Conservation (phyloP, 805 yeast species). For the Cephaloascus fragrans region DNA sequence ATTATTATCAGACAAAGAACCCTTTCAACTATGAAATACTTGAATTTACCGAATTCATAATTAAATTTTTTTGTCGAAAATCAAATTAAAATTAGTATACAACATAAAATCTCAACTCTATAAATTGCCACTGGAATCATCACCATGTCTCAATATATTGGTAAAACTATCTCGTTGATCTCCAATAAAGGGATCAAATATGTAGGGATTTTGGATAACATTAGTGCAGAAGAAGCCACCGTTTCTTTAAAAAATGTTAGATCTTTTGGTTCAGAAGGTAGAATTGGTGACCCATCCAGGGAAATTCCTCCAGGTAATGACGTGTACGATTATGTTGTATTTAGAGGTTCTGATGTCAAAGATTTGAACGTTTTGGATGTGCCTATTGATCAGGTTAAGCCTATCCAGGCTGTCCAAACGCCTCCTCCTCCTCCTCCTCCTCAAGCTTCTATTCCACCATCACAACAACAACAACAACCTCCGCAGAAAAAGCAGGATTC, state of each 20-base stretch:
- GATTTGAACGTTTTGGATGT: constrained; percentile 78
- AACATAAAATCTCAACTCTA: too few relatives aligned
- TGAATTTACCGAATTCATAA: too few relatives aligned
- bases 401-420: constrained; percentile 26
- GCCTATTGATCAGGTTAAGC: constrained; percentile 53
- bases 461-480: constrained; percentile 6
- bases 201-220: constrained; percentile 79
- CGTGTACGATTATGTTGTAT: constrained; percentile 67
- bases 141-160: constrained; percentile 84
- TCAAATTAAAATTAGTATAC: too few relatives aligned
- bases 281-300: constrained; percentile 58
- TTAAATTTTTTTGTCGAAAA: too few relatives aligned
- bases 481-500: constrained; percentile 8
- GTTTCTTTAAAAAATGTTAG: constrained; percentile 75
- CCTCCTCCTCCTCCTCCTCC: not conserved
- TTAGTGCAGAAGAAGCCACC: constrained; percentile 85
- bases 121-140: not conserved
- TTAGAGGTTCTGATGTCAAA: constrained; percentile 88
- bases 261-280: constrained; percentile 87
- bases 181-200: constrained; percentile 77
- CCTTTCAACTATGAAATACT: too few relatives aligned
- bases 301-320: constrained; percentile 66
- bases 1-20: too few relatives aligned
- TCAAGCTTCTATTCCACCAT: not conserved
- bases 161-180: constrained; percentile 76